Conservation (phyloP, 257 asterid genomes). For the Parsonsia alboflavescens region DNA sequence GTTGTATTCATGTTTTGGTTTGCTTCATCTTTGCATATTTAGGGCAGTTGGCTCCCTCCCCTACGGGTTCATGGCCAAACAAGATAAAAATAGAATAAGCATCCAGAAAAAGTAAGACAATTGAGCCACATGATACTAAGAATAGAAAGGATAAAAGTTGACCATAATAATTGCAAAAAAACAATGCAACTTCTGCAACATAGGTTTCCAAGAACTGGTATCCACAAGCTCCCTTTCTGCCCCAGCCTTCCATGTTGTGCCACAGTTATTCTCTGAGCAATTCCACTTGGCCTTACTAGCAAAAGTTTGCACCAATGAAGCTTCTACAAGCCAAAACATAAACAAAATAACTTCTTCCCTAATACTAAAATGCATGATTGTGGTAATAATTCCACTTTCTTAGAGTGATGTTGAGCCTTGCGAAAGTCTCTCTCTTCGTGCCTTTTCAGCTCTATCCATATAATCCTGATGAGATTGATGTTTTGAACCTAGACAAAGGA, state of each 20-base stretch:
- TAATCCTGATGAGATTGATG: slow-evolving; percentile 91
- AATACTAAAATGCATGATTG: background rate
- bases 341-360: background rate
- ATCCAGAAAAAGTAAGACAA: too few relatives aligned
- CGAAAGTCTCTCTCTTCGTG: slow-evolving; percentile 61
- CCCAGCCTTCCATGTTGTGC: background rate
- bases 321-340: background rate
- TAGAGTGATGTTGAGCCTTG: slow-evolving; percentile 37
- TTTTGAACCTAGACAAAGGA: slow-evolving; percentile 42
- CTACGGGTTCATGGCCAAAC: too few relatives aligned
- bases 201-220: background rate
- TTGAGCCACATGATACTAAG: too few relatives aligned
- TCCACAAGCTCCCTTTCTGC: background rate
- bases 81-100: too few relatives aligned
- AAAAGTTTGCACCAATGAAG: background rate
- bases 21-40: background rate
- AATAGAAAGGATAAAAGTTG: too few relatives aligned
- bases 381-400: slow-evolving; percentile 3
- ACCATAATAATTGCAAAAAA: background rate
- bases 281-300: background rate
- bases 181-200: background rate
- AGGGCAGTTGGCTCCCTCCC: too few relatives aligned
- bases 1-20: too few relatives aligned
- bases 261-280: background rate
- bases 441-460: slow-evolving; percentile 80